Conservation (phyloP, 2,329 filamentous ascomycete genomes). For the Periconia sp. region DNA sequence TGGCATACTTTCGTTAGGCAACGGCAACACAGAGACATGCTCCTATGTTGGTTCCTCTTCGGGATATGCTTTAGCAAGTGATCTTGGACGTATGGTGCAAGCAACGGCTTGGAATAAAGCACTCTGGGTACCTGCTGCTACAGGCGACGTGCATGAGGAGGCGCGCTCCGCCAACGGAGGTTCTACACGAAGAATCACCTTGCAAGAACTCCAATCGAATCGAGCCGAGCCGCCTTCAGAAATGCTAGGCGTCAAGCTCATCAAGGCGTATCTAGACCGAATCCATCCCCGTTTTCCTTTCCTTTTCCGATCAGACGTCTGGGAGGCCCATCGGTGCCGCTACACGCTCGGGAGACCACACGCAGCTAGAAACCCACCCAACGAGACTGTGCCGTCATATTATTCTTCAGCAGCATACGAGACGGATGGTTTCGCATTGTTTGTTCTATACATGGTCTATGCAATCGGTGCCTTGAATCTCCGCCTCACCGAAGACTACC, state of each 20-base stretch:
- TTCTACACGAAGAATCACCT: slow-evolving; percentile 36
- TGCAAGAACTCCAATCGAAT: slow-evolving; percentile 47
- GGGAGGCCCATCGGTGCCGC: slow-evolving; percentile 41
- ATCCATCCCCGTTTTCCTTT: slow-evolving; percentile 56
- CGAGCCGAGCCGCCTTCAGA: slow-evolving; percentile 52
- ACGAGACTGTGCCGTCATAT: background rate
- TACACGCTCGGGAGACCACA: slow-evolving; percentile 1
- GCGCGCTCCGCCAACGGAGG: slow-evolving; percentile 9
- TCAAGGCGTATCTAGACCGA: slow-evolving; percentile 50
- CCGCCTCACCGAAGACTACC: slow-evolving; percentile 50
- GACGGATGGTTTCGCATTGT: slow-evolving; percentile 49
- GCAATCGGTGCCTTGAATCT: slow-evolving; percentile 55
- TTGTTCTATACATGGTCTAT: slow-evolving; percentile 57
- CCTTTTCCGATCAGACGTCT: slow-evolving; percentile 49
- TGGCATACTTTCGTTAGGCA: slow-evolving; percentile 52
- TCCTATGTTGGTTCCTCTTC: slow-evolving; percentile 55
- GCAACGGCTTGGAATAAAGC: slow-evolving; percentile 58
- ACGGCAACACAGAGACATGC: slow-evolving; percentile 48
- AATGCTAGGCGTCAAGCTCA: slow-evolving; percentile 47
- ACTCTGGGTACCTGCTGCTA: slow-evolving; percentile 24
- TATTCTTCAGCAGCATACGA: slow-evolving; percentile 10
- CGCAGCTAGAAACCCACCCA: background rate
- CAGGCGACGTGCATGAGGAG: slow-evolving; percentile 7
- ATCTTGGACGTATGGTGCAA: slow-evolving; percentile 57
- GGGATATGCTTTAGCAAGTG: slow-evolving; percentile 52